These are phyloP conservation scores for Cladophialophora yegresii DNA, from an alignment of 2,329 filamentous ascomycete species.

Conservation along the genomic window DNA sequence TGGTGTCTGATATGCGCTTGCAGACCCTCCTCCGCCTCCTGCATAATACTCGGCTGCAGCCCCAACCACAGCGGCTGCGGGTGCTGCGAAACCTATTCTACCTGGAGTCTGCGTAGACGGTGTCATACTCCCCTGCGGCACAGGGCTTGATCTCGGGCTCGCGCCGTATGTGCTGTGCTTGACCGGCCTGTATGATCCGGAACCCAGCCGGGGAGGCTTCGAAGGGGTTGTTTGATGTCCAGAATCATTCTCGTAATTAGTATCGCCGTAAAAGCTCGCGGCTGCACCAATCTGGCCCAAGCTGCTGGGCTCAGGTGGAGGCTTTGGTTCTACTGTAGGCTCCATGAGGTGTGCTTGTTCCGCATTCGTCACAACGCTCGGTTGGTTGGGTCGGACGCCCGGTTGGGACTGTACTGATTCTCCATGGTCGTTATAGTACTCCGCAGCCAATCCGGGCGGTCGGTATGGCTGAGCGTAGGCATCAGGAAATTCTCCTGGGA, in stretches of 20 bases:
- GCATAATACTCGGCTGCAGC: slow-evolving; percentile 30
- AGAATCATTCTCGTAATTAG: slow-evolving; percentile 31
- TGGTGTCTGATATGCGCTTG: slow-evolving; percentile 22
- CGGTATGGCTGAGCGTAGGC: slow-evolving; percentile 51
- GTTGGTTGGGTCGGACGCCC: slow-evolving; percentile 57
- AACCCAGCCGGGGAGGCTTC: slow-evolving; percentile 39
- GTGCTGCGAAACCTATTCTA: not conserved
- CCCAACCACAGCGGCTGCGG: slow-evolving; percentile 18
- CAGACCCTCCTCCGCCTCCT: slow-evolving; percentile 1
- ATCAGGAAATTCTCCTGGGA: slow-evolving; percentile 59
- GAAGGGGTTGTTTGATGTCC: slow-evolving; percentile 37
- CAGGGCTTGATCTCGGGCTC: slow-evolving; percentile 37
- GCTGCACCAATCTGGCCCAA: slow-evolving; percentile 55
- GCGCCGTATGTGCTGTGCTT: slow-evolving; percentile 36
- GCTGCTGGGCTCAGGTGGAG: slow-evolving; percentile 61
- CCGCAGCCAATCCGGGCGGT: slow-evolving; percentile 58
- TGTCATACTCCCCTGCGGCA: slow-evolving; percentile 3
- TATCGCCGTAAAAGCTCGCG: slow-evolving; percentile 56
- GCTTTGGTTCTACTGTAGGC: slow-evolving; percentile 54
- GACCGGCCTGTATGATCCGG: slow-evolving; percentile 9
- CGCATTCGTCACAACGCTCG: slow-evolving; percentile 56
- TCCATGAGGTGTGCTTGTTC: slow-evolving; percentile 58
- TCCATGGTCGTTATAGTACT: slow-evolving; percentile 65
- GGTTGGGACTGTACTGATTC: slow-evolving; percentile 62
- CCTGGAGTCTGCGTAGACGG: not conserved